phyloP scores from a whole-genome alignment of 176 grass and related monocot genomes.

The Panicum miliaceum region DNA sequence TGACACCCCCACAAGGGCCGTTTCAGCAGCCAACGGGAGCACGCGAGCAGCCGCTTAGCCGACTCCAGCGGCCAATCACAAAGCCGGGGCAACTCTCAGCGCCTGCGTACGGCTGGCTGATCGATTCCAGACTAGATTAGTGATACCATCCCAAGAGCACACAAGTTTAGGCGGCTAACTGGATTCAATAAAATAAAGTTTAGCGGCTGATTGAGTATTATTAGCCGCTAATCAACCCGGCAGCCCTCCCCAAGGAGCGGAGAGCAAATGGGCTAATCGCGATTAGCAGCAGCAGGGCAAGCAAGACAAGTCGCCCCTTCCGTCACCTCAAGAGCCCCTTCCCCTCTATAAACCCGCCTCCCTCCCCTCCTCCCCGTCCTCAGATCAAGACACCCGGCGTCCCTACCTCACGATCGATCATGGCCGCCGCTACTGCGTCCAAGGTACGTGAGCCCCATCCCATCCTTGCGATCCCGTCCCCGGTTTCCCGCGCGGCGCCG shows the following conservation, averaged over 20 bases:
- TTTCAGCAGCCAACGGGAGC: constrained; percentile 1
- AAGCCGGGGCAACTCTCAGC: constrained; percentile 1
- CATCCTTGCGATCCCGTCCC: no score
- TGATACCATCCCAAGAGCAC: background rate
- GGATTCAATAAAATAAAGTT: background rate
- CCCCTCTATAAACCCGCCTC: constrained; percentile 50
- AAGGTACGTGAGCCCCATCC: constrained; percentile 10
- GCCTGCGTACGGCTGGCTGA: background rate
- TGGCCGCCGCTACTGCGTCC: constrained; percentile 47
- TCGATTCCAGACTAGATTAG: constrained; percentile 9
- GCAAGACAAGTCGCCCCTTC: constrained; percentile 47
- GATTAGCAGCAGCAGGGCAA: background rate
- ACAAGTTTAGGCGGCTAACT: background rate
- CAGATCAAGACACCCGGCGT: constrained; percentile 32
- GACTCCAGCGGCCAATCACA: constrained; percentile 6
- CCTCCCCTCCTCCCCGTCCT: background rate
- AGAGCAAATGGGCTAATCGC: constrained; percentile 1
- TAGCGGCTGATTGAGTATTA: background rate
- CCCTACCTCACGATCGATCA: background rate
- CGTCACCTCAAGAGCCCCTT: constrained; percentile 48
- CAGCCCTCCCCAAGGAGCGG: constrained; percentile 17
- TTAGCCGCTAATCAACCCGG: background rate
- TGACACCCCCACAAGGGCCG: constrained; percentile 30
- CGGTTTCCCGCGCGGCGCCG: no score
- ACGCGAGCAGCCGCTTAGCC: constrained; percentile 8